A percentile compares a stretch with the other conserved stretches of the same genome.
These are phyloP conservation scores for Monosporascus cannonballus DNA, from an alignment of 2,329 filamentous ascomycete genomes.

Conservation along the genomic window DNA sequence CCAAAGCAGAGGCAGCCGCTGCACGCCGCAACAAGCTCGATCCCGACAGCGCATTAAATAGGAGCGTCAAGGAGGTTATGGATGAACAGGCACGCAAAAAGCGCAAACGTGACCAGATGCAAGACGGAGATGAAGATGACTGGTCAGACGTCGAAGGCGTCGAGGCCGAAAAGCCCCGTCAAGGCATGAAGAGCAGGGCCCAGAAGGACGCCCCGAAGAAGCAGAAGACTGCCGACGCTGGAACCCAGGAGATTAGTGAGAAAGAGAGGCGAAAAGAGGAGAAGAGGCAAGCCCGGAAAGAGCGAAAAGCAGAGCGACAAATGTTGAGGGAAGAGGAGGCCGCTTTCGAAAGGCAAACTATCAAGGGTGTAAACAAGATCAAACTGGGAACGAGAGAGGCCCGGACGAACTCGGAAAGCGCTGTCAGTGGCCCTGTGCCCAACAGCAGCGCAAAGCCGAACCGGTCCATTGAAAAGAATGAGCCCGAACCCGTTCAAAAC, in stretches of 20 bases:
- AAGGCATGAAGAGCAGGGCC: conserved; percentile 52
- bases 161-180: conserved; percentile 54
- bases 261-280: conserved; percentile 41
- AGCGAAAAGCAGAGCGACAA: conserved; percentile 34
- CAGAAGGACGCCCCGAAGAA: conserved; percentile 38
- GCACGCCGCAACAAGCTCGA: conserved; percentile 86
- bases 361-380: conserved; percentile 30
- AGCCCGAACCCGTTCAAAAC: conserved; percentile 12
- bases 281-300: conserved; percentile 44
- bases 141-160: conserved; percentile 43
- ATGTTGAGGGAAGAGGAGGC: conserved; percentile 31
- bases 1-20: conserved; percentile 77
- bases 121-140: conserved; percentile 40
- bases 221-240: conserved; percentile 44
- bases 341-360: conserved; percentile 33
- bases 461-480: conserved; percentile 24
- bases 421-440: conserved; percentile 5
- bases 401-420: conserved; percentile 13
- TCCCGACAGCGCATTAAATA: conserved; percentile 74
- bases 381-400: conserved; percentile 26
- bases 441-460: conserved; percentile 13
- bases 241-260: conserved; percentile 27
- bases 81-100: conserved; percentile 74
- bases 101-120: conserved; percentile 56
- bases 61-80: conserved; percentile 85